Base-by-base conservation (phyloP, 2,329 filamentous ascomycete genomes). In the Colletotrichum plurivorum region DNA sequence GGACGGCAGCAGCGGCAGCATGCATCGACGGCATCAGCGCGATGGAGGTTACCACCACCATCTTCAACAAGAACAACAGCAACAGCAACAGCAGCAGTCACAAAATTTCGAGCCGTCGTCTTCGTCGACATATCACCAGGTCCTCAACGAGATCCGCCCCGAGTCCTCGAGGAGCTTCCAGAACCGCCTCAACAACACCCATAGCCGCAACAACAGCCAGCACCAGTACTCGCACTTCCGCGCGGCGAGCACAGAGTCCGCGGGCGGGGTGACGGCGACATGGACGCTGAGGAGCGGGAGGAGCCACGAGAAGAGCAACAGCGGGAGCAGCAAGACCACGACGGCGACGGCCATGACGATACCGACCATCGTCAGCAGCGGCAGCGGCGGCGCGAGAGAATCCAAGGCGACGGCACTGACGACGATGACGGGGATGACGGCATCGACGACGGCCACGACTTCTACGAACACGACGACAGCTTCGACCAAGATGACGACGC, bases 301-400 rank as follows among this genome's bases (percentile, higher is more conserved):
- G 49, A 60, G 41, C 41, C 61, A 69, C 55, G 61, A 69, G 55
- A 69, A 69, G 61, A 65, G 54, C 27, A 48, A 48, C 55, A 69
- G 66, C 49, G 45, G 49, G 61, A 63, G 43, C 55, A 60, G 66
- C 66, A 65, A 36, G 43, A 59, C 54, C 43, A 67, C 41, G 51
- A 54, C 63, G 48, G 51, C 62, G 31, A 25, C 62, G 27, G 36
- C 43, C 48, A 25, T 41, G 55, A n/a, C 58, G 16, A 43, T 22
- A 49, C 45, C 46, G 13, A 45, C 51, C 45, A 57, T 45, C 16
- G 18, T 52, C 15, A 57, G 43, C 20, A 63, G 43, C 10, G 20
- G 36, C 13, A 31, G 36, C 52, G 43, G 36, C 9, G 31, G 63
- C 18, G 63, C 18, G 63, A 62, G 48, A 27, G 41, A 18, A 13